A percentile compares a stretch with the other conserved stretches of the same genome.
These are phyloP conservation scores for Luffa acutangula DNA, from an alignment of 306 rosid genomes.

Conservation along the genomic window DNA sequence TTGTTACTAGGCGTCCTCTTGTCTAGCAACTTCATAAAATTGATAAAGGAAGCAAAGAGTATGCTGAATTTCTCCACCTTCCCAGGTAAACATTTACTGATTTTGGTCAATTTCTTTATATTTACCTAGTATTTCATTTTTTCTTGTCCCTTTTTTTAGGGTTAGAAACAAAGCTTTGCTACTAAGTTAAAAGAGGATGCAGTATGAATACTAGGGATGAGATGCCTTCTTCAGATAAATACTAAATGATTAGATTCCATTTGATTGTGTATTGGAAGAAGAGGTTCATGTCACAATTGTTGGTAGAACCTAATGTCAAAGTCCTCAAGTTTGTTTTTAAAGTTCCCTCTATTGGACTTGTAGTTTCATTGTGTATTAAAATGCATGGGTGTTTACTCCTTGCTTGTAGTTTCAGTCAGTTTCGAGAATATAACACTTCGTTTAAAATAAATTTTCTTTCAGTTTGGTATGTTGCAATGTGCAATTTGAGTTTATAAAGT, in stretches of 20 bases:
- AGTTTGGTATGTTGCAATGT: not conserved
- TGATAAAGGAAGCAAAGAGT: slow-evolving; percentile 76
- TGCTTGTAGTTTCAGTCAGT: not conserved
- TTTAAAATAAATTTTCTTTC: not conserved
- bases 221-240: not conserved
- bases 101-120: slow-evolving; percentile 42
- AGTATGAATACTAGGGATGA: not conserved
- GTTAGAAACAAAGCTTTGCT: not conserved
- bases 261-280: not conserved
- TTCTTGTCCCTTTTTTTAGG: not conserved
- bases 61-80: slow-evolving; percentile 81
- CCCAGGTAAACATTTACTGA: slow-evolving; percentile 66
- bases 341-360: not conserved
- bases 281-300: not conserved
- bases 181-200: not conserved
- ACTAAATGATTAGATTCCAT: not conserved
- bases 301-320: not conserved
- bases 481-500: not conserved
- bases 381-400: too few species aligned
- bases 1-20: slow-evolving; percentile 88
- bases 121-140: not conserved
- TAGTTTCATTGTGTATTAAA: too few species aligned
- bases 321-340: not conserved
- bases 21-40: slow-evolving; percentile 82
- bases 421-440: not conserved